Conservation (phyloP, 345 rosid genomes). For the Euphorbia lathyris region DNA sequence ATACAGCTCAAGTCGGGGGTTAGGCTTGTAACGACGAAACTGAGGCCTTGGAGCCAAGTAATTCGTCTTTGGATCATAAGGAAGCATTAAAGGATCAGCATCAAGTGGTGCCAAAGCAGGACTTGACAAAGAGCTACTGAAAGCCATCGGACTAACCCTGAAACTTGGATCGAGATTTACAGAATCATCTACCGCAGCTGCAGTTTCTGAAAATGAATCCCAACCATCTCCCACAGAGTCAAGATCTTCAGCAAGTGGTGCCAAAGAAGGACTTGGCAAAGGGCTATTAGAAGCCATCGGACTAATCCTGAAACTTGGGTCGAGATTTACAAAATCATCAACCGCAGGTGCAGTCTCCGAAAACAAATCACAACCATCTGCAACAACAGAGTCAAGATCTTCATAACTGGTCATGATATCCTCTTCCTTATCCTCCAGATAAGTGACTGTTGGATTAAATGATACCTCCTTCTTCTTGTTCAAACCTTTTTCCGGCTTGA, state of each 20-base stretch:
- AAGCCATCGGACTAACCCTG: slow-evolving; percentile 36
- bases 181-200: slow-evolving; percentile 30
- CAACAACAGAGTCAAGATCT: slow-evolving; percentile 5
- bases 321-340: slow-evolving; percentile 40
- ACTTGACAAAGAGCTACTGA: slow-evolving; percentile 26
- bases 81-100: slow-evolving; percentile 59
- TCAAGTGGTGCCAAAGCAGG: slow-evolving; percentile 55
- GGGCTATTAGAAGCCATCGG: slow-evolving; percentile 32
- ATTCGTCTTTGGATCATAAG: slow-evolving; percentile 60
- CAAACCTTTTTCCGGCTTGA: slow-evolving; percentile 23
- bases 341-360: slow-evolving; percentile 11
- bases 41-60: slow-evolving; percentile 63
- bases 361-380: too few relatives aligned
- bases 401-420: slow-evolving; percentile 15
- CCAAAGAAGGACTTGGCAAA: slow-evolving; percentile 38
- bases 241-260: slow-evolving; percentile 60
- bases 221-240: not conserved
- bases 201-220: slow-evolving; percentile 7
- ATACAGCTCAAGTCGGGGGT: slow-evolving; percentile 47
- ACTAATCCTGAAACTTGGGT: slow-evolving; percentile 43
- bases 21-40: slow-evolving; percentile 58
- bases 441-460: slow-evolving; percentile 36
- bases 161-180: slow-evolving; percentile 48
- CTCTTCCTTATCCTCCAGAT: slow-evolving; percentile 22
- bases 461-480: slow-evolving; percentile 33